Percentiles rank a stretch among this genome's conserved stretches.
Conservation (phyloP, 2,329 filamentous ascomycete species). For the Clarireedia paspali region DNA sequence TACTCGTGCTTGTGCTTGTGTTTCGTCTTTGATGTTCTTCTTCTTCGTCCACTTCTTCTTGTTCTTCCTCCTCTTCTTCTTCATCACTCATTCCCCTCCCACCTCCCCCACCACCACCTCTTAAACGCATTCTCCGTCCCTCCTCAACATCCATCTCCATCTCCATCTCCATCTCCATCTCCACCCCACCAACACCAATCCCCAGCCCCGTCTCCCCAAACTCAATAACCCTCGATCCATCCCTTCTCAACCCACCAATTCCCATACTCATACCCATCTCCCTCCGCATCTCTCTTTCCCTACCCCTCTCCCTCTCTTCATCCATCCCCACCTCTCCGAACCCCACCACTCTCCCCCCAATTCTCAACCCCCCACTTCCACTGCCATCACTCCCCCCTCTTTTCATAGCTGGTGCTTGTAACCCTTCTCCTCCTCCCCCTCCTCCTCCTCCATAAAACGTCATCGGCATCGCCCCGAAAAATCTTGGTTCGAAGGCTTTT, state of each 20-base stretch:
- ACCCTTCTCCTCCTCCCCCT: not conserved
- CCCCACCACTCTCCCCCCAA: slow-evolving; percentile 14
- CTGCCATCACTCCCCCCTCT: slow-evolving; percentile 11
- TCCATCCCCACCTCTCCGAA: slow-evolving; percentile 19
- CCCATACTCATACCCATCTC: not conserved
- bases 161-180: no score
- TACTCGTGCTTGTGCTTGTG: no score
- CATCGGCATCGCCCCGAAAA: not conserved
- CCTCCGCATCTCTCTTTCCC: not conserved
- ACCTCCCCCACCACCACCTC: not conserved
- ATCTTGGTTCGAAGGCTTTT: not conserved
- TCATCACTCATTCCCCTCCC: not conserved
- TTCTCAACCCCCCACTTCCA: slow-evolving; percentile 12
- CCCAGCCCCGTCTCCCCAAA: slow-evolving; percentile 4
- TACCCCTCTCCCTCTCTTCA: not conserved
- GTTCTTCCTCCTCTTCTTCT: not conserved
- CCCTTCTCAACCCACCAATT: not conserved
- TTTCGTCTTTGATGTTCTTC: not conserved
- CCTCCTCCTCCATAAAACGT: not conserved
- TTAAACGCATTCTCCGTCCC: not conserved
- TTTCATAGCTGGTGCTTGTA: slow-evolving; percentile 6
- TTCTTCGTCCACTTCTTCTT: not conserved
- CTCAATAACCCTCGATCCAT: not conserved
- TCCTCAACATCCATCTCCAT: no score
- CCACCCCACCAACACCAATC: not conserved